phyloP scores from a whole-genome alignment of 495 filamentous ascomycete species.

The Hypoxylon rickii region DNA sequence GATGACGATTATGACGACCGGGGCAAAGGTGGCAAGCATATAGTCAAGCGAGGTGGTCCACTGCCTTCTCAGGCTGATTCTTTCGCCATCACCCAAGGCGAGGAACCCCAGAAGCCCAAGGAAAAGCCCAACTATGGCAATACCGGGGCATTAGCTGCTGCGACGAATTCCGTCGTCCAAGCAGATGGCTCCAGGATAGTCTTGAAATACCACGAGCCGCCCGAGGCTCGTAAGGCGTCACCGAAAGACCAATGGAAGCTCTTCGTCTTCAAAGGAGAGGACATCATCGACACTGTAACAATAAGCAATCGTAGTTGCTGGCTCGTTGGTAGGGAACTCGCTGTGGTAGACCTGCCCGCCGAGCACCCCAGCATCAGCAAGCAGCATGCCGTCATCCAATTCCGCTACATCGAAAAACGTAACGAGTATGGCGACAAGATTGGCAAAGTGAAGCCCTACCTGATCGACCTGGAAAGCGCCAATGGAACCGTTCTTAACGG shows the following conservation, averaged over 20 bases:
- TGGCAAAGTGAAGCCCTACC: slow-evolving; percentile 82
- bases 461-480: slow-evolving; percentile 91
- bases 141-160: slow-evolving; percentile 82
- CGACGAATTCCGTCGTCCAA: slow-evolving; percentile 78
- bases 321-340: slow-evolving; percentile 79
- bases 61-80: slow-evolving; percentile 72
- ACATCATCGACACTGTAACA: slow-evolving; percentile 78
- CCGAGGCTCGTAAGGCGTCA: slow-evolving; percentile 88
- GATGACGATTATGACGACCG: slow-evolving; percentile 20
- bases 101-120: slow-evolving; percentile 64
- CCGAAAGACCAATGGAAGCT: slow-evolving; percentile 80
- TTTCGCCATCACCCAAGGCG: slow-evolving; percentile 61
- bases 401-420: slow-evolving; percentile 78
- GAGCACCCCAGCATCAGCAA: slow-evolving; percentile 92
- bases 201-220: slow-evolving; percentile 94
- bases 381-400: slow-evolving; percentile 95
- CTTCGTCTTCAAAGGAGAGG: slow-evolving; percentile 88
- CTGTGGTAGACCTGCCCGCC: slow-evolving; percentile 79
- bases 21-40: slow-evolving; percentile 25
- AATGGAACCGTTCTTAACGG: slow-evolving; percentile 89
- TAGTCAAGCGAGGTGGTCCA: slow-evolving; percentile 55
- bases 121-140: slow-evolving; percentile 86
- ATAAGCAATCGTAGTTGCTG: slow-evolving; percentile 80
- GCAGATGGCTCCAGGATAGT: slow-evolving; percentile 70
- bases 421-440: slow-evolving; percentile 86